These are phyloP conservation scores for Aspergillus clavatus DNA, from an alignment of 2,329 filamentous ascomycete species.

Conservation along the genomic window DNA sequence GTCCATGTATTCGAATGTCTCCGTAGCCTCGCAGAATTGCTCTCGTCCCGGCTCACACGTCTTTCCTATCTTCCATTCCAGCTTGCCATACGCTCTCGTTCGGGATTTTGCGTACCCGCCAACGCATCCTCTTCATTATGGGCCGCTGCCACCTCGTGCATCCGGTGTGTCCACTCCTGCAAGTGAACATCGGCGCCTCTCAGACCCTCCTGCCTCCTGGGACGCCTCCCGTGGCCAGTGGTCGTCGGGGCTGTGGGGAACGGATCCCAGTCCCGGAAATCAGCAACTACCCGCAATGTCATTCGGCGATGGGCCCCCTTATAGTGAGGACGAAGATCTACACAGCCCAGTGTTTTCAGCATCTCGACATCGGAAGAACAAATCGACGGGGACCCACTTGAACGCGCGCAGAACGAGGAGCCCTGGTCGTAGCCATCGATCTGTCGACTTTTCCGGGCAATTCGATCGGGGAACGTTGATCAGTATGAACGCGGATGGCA, in stretches of 20 bases:
- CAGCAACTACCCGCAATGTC: conserved; percentile 76
- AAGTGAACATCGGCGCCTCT: conserved; percentile 75
- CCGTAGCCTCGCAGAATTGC: conserved; percentile 51
- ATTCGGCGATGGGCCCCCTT: conserved; percentile 84
- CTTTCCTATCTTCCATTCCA: conserved; percentile 80
- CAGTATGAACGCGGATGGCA: conserved; percentile 63
- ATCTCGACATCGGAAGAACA: conserved; percentile 80
- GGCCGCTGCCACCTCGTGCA: conserved; percentile 67
- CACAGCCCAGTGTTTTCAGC: conserved; percentile 83
- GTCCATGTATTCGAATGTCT: conserved; percentile 75
- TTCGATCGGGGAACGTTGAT: conserved; percentile 63
- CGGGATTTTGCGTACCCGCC: conserved; percentile 91
- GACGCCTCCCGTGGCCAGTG: conserved; percentile 60
- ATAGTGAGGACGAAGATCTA: conserved; percentile 92
- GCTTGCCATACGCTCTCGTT: conserved; percentile 79
- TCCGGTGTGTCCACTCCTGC: conserved; percentile 80
- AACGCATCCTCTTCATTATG: conserved; percentile 85
- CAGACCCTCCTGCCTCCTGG: conserved; percentile 70
- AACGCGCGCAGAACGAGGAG: conserved; percentile 46
- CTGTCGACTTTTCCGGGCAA: conserved; percentile 46
- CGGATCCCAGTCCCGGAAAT: conserved; percentile 52
- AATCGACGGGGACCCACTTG: conserved; percentile 48
- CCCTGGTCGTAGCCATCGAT: conserved; percentile 38
- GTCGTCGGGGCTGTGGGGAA: conserved; percentile 47
- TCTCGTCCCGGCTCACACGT: conserved; percentile 78